Conservation (phyloP, 1,284 basidiomycete species). For the Athelia psychrophila region DNA sequence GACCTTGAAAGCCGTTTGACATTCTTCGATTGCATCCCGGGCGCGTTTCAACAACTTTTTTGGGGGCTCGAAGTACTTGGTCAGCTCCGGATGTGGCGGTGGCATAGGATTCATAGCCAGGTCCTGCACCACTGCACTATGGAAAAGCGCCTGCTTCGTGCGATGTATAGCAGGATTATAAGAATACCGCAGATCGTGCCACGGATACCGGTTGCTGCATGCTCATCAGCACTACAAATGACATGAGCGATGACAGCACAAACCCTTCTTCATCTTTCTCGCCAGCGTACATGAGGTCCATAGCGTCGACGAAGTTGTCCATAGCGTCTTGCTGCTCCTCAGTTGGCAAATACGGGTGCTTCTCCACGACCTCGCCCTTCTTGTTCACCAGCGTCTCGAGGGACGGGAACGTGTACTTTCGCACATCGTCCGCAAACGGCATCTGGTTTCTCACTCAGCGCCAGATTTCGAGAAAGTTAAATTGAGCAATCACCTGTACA, state of each 20-base stretch:
- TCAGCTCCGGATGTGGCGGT: slow-evolving; percentile 81
- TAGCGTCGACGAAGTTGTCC: slow-evolving; percentile 82
- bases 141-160: slow-evolving; percentile 89
- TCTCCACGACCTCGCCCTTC: slow-evolving; percentile 69
- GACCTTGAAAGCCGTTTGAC: slow-evolving; percentile 68
- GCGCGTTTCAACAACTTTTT: slow-evolving; percentile 61
- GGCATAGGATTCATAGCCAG: slow-evolving; percentile 73
- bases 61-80: slow-evolving; percentile 84
- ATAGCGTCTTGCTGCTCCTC: slow-evolving; percentile 76
- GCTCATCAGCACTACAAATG: too few species aligned
- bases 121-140: slow-evolving; percentile 77
- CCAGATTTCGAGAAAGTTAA: background rate
- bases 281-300: slow-evolving; percentile 81
- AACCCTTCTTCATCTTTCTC: slow-evolving; percentile 73
- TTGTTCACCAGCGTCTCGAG: slow-evolving; percentile 75
- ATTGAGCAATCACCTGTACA: slow-evolving; percentile 57
- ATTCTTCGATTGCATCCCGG: slow-evolving; percentile 52
- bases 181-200: slow-evolving; percentile 77
- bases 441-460: slow-evolving; percentile 45
- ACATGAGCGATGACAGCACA: slow-evolving; percentile 10
- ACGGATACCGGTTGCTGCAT: slow-evolving; percentile 56
- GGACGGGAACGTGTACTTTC: slow-evolving; percentile 85
- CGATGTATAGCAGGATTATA: slow-evolving; percentile 92
- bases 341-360: slow-evolving; percentile 85
- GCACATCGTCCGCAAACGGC: slow-evolving; percentile 93